phyloP scores from a whole-genome alignment of 2,329 filamentous ascomycete genomes.

The Shiraia bambusicola region DNA sequence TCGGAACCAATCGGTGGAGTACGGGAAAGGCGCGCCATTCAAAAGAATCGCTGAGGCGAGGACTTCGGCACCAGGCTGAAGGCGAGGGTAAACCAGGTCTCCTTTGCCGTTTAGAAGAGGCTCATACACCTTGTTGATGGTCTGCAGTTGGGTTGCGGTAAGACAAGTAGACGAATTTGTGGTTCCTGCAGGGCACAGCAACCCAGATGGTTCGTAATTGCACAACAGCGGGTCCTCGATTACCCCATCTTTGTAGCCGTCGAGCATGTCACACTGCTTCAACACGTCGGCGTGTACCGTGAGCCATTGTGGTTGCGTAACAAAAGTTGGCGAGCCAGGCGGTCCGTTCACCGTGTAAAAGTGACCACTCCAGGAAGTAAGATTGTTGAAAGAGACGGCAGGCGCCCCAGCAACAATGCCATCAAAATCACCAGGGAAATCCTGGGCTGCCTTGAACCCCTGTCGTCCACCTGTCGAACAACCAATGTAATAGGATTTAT shows the following conservation, averaged over 20 bases:
- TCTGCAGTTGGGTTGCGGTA: slow-evolving; percentile 47
- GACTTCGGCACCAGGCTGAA: slow-evolving; percentile 53
- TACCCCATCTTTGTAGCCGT: slow-evolving; percentile 53
- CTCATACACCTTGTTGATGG: slow-evolving; percentile 47
- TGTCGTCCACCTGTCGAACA: slow-evolving; percentile 44
- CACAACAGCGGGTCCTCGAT: slow-evolving; percentile 51
- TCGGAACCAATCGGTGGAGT: slow-evolving; percentile 52
- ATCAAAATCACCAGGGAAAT: slow-evolving; percentile 41
- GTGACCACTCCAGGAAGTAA: slow-evolving; percentile 37
- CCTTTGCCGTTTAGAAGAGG: slow-evolving; percentile 49
- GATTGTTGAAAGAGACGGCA: slow-evolving; percentile 36
- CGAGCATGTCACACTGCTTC: slow-evolving; percentile 53
- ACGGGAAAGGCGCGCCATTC: slow-evolving; percentile 46
- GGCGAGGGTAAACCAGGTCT: slow-evolving; percentile 52
- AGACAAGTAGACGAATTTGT: slow-evolving; percentile 46
- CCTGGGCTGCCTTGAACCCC: slow-evolving; percentile 38
- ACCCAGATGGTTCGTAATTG: slow-evolving; percentile 45
- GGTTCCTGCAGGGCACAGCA: slow-evolving; percentile 38
- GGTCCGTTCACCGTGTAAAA: slow-evolving; percentile 33
- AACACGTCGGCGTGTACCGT: slow-evolving; percentile 46
- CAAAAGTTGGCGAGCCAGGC: slow-evolving; percentile 40
- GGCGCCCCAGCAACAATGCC: slow-evolving; percentile 42
- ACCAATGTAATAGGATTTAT: slow-evolving; percentile 45
- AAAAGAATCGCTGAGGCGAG: slow-evolving; percentile 43
- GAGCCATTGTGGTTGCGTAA: slow-evolving; percentile 45